These are phyloP conservation scores for Saprolegnia diclina DNA, from an alignment of 352 stramenopile species.

Conservation along the genomic window DNA sequence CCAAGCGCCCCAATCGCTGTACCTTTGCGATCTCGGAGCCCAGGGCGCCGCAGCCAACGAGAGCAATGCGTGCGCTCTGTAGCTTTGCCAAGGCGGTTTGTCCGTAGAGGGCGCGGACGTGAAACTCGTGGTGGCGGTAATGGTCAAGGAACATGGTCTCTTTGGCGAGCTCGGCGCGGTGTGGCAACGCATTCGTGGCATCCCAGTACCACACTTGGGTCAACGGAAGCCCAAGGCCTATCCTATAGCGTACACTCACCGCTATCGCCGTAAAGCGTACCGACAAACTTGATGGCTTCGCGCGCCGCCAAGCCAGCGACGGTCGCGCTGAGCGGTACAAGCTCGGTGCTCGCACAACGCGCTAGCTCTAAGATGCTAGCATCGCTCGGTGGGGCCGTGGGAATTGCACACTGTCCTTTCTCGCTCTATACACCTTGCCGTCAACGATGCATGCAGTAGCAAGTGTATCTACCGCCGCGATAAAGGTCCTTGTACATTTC, in stretches of 20 bases:
- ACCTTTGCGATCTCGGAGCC: conserved; percentile 33
- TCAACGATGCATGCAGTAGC: background rate
- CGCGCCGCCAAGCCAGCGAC: conserved; percentile 34
- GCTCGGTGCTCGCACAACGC: conserved; percentile 33
- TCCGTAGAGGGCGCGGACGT: conserved; percentile 26
- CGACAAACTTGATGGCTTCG: conserved; percentile 34
- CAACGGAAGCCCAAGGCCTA: conserved; percentile 23
- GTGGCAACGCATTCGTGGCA: conserved; percentile 24
- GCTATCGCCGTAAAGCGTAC: conserved; percentile 22
- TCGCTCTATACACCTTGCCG: background rate
- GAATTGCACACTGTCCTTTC: background rate
- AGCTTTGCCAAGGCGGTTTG: conserved; percentile 10
- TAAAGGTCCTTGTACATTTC: conserved; percentile 11
- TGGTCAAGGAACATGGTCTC: conserved; percentile 11
- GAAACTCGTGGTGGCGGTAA: background rate
- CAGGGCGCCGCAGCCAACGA: conserved; percentile 28
- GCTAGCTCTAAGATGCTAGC: conserved; percentile 25
- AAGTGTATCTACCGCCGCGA: conserved; percentile 26
- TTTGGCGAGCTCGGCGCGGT: conserved; percentile 12
- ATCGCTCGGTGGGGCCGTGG: background rate
- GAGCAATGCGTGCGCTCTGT: conserved; percentile 8
- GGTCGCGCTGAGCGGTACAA: conserved; percentile 35
- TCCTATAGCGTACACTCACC: too few species aligned
- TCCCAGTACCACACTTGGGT: conserved; percentile 41
- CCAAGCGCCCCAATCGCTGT: too few species aligned